These are phyloP conservation scores for Hypoxylon sp. DNA, from an alignment of 2,329 filamentous ascomycete species.

Conservation along the genomic window DNA sequence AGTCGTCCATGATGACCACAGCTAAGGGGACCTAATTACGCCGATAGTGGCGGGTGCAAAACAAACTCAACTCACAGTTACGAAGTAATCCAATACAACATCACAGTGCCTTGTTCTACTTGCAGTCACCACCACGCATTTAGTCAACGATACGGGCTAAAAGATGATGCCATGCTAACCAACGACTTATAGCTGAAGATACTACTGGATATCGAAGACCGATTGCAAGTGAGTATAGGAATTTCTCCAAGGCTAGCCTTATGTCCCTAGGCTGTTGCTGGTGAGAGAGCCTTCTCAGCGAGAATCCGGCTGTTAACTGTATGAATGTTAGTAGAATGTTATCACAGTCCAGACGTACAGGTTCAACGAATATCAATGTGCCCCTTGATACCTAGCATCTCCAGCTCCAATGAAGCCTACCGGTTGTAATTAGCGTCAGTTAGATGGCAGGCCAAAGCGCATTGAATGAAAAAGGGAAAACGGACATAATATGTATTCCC, in stretches of 20 bases:
- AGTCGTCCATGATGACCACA: not conserved
- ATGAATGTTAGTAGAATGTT: not conserved
- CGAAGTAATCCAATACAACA: not conserved
- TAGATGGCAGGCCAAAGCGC: not conserved
- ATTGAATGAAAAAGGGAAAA: too few species aligned
- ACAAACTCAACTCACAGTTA: not conserved
- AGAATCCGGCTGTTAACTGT: not conserved
- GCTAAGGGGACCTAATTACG: not conserved
- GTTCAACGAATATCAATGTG: not conserved
- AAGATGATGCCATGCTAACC: not conserved
- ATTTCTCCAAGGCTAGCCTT: not conserved
- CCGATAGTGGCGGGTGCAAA: not conserved
- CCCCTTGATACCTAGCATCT: not conserved
- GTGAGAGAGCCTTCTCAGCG: not conserved
- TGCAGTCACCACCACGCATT: too few species aligned
- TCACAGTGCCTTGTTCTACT: not conserved
- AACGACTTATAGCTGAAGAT: not conserved
- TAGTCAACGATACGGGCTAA: not conserved
- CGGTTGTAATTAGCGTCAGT: slow-evolving; percentile 11
- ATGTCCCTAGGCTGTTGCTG: not conserved
- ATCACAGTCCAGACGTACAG: not conserved
- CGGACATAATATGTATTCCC: slow-evolving; percentile 6
- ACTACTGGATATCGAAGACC: not conserved
- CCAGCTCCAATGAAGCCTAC: slow-evolving; percentile 1
- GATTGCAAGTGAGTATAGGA: not conserved